A percentile compares a stretch with the other conserved stretches of the same genome.
Conservation (phyloP, 805 yeast genomes). For the Saccharomyces eubayanus region DNA sequence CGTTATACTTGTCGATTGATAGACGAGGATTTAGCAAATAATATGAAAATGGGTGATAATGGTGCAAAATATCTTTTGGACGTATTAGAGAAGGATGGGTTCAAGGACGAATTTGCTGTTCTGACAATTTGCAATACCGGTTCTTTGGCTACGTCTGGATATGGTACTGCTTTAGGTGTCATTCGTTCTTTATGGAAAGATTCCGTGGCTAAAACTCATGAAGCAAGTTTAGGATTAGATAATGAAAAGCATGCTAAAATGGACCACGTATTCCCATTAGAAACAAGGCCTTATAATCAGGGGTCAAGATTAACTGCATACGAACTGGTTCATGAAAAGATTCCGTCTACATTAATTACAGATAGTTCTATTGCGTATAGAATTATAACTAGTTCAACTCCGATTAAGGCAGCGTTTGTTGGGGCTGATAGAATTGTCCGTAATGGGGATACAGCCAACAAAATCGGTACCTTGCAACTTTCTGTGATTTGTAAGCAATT, state of each 20-base stretch:
- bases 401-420: slow-evolving; percentile 80
- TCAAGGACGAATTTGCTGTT: slow-evolving; percentile 63
- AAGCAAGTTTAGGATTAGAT: slow-evolving; percentile 12
- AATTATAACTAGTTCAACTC: slow-evolving; percentile 41
- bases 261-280: slow-evolving; percentile 75
- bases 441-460: slow-evolving; percentile 94
- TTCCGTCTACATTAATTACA: slow-evolving; percentile 82
- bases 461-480: slow-evolving; percentile 89
- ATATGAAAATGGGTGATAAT: slow-evolving; percentile 66
- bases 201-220: slow-evolving; percentile 23
- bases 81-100: slow-evolving; percentile 38
- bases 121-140: slow-evolving; percentile 95
- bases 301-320: slow-evolving; percentile 90
- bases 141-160: slow-evolving; percentile 92
- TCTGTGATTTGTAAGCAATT: slow-evolving; percentile 60
- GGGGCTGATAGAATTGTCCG: slow-evolving; percentile 93
- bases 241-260: slow-evolving; percentile 31
- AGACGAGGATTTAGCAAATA: slow-evolving; percentile 71
- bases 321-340: slow-evolving; percentile 75
- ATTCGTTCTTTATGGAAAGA: slow-evolving; percentile 60
- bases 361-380: slow-evolving; percentile 88
- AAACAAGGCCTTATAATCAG: slow-evolving; percentile 94
- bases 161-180: slow-evolving; percentile 94
- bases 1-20: slow-evolving; percentile 48
- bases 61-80: slow-evolving; percentile 64